These are phyloP conservation scores for Yarrowia yakushimensis DNA, from an alignment of 805 yeast genomes.

Conservation along the genomic window DNA sequence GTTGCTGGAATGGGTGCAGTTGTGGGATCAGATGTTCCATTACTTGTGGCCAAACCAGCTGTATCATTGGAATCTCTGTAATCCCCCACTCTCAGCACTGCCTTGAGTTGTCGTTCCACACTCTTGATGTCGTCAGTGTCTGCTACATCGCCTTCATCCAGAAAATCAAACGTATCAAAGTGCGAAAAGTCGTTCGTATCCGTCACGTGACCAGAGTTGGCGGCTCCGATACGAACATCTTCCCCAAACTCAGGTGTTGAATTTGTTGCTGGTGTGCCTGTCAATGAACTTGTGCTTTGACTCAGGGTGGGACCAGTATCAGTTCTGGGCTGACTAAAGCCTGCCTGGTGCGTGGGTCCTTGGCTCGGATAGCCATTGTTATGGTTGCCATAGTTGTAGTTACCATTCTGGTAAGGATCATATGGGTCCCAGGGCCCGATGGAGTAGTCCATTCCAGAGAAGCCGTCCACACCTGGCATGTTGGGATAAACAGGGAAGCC, in stretches of 20 bases:
- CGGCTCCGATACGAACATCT: neutral
- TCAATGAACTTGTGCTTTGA: neutral
- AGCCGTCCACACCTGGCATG: neutral
- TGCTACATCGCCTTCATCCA: slow-evolving; percentile 76
- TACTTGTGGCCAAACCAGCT: neutral
- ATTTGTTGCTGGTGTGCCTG: neutral
- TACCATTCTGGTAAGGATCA: slow-evolving; percentile 5
- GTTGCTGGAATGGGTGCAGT: neutral
- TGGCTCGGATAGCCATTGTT: neutral
- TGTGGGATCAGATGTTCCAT: neutral
- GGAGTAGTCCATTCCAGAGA: slow-evolving; percentile 9
- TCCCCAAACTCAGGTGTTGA: neutral
- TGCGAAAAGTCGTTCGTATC: slow-evolving; percentile 85
- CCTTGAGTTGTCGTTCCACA: slow-evolving; percentile 1
- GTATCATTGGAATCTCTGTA: neutral
- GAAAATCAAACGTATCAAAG: slow-evolving; percentile 65
- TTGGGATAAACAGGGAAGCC: neutral
- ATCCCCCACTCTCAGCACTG: neutral
- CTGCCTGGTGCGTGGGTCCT: neutral
- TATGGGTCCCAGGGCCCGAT: slow-evolving; percentile 16
- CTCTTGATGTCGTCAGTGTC: neutral
- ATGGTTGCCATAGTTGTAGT: neutral
- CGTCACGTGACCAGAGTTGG: neutral
- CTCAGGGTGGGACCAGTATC: neutral
- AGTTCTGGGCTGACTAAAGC: neutral